A percentile compares a stretch with the other conserved stretches of the same genome.
phyloP scores from a whole-genome alignment of 306 rosid genomes.

The Begonia loranthoides region DNA sequence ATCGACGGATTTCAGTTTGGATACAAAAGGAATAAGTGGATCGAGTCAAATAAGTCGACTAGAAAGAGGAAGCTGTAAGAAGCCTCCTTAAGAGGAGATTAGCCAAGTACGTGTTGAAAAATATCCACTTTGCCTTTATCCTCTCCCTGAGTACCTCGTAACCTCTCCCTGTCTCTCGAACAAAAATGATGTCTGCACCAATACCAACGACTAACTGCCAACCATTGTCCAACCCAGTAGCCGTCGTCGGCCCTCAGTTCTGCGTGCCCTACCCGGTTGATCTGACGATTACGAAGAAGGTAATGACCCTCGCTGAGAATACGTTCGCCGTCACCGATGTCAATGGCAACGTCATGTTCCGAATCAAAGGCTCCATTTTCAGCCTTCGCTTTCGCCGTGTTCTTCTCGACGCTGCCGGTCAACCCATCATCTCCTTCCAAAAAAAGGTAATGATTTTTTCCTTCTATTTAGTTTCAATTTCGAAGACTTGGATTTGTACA shows the following conservation, averaged over 20 bases:
- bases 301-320: conserved; percentile 20
- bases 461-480: not conserved
- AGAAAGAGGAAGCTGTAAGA: too few species aligned
- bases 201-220: conserved; percentile 10
- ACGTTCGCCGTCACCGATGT: conserved; percentile 19
- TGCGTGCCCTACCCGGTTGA: conserved; percentile 24
- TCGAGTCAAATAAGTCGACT: too few species aligned
- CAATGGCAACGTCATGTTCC: conserved; percentile 25
- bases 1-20: too few species aligned
- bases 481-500: not conserved
- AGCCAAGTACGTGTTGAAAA: too few species aligned
- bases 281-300: conserved; percentile 18
- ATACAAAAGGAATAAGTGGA: too few species aligned
- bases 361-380: conserved; percentile 20
- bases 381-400: conserved; percentile 21
- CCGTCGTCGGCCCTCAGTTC: conserved; percentile 18
- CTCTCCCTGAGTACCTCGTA: too few species aligned
- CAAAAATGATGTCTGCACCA: not conserved
- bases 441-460: conserved; percentile 14
- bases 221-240: conserved; percentile 9
- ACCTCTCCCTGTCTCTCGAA: too few species aligned
- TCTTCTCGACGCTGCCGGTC: conserved; percentile 17
- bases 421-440: conserved; percentile 18
- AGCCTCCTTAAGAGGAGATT: too few species aligned
- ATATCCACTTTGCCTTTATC: not conserved